Evolutionary conservation across 495 filamentous ascomycete genomes (phyloP), one percentile per base, ranked within the genome.

Genomic region (Hypoxylon rickii): DNA sequence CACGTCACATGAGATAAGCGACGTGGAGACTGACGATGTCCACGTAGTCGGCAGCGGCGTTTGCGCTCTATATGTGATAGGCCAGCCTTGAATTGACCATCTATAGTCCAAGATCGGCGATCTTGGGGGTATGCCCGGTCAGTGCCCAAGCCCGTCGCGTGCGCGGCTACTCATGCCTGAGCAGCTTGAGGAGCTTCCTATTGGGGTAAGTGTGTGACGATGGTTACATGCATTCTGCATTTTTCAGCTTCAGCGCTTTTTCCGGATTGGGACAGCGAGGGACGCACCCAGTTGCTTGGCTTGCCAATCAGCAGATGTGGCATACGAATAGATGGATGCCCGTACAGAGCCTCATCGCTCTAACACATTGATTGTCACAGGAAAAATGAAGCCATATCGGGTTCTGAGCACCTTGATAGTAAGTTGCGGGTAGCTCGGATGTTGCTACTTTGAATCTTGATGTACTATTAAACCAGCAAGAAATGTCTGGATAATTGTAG

Each of bases 221-320:
- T 29, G 17, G 44, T 55, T 46, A 22, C 57, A 61, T 55, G 37
- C 21, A 17, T 13, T 13, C 7, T 15, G 12, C 33, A 18, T 31
- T 15, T 51, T 51, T 61, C 50, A 55, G 50, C 57, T 61, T 55
- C 44, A 42, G 44, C 20, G 33, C 40, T 13, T 15, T 45, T 3
- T 45, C 51, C 6, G 48, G 50, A 61, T 20, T 26, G 29, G 29
- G 45, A 26, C 13, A 15, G 37, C 33, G 39, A 49, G 48, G 49
- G 42, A 7, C 2, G 16, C 43, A 29, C 13, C 24, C 42, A 51
- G 47, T 26, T 48, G 29, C 11, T 38, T 31, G 34, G 12, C 5
- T 39, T 26, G 17, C 40, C 44, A 54, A 61, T 54, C 49, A 38
- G 32, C 18, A 43, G 41, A 45, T 13, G 3, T 42, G 34, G 36